Conservation (phyloP, 768 basidiomycete species). For the Pholiota microspora region DNA sequence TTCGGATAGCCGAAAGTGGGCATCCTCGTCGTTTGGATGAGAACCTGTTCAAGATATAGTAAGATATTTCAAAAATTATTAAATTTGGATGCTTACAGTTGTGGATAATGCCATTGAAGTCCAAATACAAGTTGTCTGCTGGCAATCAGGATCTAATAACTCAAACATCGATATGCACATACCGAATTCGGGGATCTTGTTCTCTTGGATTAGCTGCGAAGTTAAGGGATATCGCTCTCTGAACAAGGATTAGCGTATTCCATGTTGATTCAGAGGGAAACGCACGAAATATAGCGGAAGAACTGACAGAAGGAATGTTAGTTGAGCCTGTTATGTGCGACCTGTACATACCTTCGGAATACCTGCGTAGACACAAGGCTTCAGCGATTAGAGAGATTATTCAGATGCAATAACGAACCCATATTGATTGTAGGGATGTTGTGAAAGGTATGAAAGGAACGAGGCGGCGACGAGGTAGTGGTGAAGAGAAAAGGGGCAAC, state of each 20-base stretch:
- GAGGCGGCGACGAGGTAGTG: slow-evolving; percentile 12
- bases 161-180: slow-evolving; percentile 19
- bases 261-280: slow-evolving; percentile 7
- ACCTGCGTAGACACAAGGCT: slow-evolving; percentile 15
- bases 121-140: slow-evolving; percentile 86
- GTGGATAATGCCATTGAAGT: slow-evolving; percentile 93
- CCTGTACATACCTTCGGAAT: slow-evolving; percentile 57
- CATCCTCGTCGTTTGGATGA: slow-evolving; percentile 95
- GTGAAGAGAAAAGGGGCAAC: slow-evolving; percentile 14
- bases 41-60: slow-evolving; percentile 48
- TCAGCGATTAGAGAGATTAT: neutral
- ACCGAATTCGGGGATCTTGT: slow-evolving; percentile 99
- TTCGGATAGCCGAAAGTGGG: slow-evolving; percentile 93
- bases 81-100: slow-evolving; percentile 47
- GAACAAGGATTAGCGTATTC: neutral
- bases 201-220: slow-evolving; percentile 96
- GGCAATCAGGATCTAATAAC: slow-evolving; percentile 4
- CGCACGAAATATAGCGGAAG: slow-evolving; percentile 94
- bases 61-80: too few relatives aligned
- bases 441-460: slow-evolving; percentile 1
- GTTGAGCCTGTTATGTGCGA: neutral
- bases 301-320: slow-evolving; percentile 52
- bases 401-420: slow-evolving; percentile 18
- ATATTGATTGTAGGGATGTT: slow-evolving; percentile 16
- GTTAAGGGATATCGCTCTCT: slow-evolving; percentile 98